Evolutionary conservation across 345 rosid species (phyloP).

Genomic region (Sonneratia caseolaris): DNA sequence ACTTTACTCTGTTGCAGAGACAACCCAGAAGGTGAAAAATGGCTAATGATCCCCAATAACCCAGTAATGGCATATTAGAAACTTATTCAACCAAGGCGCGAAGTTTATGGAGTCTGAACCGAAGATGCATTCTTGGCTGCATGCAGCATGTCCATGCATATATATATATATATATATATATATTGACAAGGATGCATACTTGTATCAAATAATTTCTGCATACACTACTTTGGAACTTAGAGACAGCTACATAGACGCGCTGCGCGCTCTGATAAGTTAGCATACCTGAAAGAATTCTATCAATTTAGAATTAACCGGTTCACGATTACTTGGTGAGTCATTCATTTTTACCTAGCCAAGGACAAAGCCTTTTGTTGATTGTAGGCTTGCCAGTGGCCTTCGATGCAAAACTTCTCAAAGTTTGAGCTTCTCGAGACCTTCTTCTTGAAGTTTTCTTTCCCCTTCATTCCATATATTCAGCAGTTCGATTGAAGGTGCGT

Average conservation of each 20-base stretch:
- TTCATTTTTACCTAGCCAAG: conserved; percentile 44
- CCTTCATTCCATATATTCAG: conserved; percentile 70
- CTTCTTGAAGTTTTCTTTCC: conserved; percentile 66
- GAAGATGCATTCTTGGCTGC: neutral
- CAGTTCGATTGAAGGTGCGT: conserved; percentile 86
- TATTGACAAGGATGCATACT: neutral
- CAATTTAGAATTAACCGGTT: neutral
- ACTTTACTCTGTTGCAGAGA: no score
- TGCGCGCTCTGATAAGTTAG: no score
- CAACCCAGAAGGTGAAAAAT: no score
- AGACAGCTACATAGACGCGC: conserved; percentile 25
- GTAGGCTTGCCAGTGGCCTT: conserved; percentile 67
- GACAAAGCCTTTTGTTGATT: conserved; percentile 59
- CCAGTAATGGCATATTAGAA: no score
- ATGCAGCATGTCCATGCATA: neutral
- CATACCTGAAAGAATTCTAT: no score
- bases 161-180: neutral
- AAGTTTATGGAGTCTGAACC: no score
- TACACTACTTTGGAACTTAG: neutral
- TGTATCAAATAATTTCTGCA: neutral
- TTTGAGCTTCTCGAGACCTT: conserved; percentile 33
- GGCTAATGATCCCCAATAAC: no score
- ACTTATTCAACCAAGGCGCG: no score
- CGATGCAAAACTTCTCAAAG: conserved; percentile 77
- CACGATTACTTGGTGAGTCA: conserved; percentile 13